These are phyloP conservation scores for Graphium sp. DNA, from an alignment of 2,329 filamentous ascomycete species.

Conservation along the genomic window DNA sequence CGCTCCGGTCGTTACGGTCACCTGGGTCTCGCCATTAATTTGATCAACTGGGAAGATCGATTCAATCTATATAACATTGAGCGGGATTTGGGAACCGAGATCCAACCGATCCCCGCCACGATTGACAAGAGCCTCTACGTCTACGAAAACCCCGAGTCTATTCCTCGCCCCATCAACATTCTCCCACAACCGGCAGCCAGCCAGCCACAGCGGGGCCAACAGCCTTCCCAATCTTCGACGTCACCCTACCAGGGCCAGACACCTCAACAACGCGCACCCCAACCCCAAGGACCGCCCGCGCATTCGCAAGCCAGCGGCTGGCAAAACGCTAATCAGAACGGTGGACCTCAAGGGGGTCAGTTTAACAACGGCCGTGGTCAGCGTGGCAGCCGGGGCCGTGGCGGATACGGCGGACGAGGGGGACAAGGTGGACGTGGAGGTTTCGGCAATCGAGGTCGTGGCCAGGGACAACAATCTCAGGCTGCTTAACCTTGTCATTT, in stretches of 20 bases:
- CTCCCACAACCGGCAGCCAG: slow-evolving; percentile 15
- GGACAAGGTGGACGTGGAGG: slow-evolving; percentile 11
- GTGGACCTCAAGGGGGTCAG: slow-evolving; percentile 10
- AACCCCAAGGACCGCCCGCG: slow-evolving; percentile 9
- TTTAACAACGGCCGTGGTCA: slow-evolving; percentile 15
- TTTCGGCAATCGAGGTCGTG: slow-evolving; percentile 8
- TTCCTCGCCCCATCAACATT: slow-evolving; percentile 61
- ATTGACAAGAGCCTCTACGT: slow-evolving; percentile 99
- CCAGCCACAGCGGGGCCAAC: slow-evolving; percentile 10
- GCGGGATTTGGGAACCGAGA: slow-evolving; percentile 91
- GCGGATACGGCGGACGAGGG: slow-evolving; percentile 11
- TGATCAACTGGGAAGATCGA: slow-evolving; percentile 98
- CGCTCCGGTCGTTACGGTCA: slow-evolving; percentile 95
- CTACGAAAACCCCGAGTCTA: slow-evolving; percentile 89
- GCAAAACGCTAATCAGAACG: slow-evolving; percentile 7
- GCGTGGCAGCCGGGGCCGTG: slow-evolving; percentile 11
- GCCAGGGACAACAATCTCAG: slow-evolving; percentile 2
- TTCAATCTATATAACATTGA: slow-evolving; percentile 99
- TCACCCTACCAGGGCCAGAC: slow-evolving; percentile 11
- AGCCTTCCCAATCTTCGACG: slow-evolving; percentile 9
- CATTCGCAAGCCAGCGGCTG: slow-evolving; percentile 11
- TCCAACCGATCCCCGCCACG: slow-evolving; percentile 80
- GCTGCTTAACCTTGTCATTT: background rate
- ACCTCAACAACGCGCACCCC: slow-evolving; percentile 11
- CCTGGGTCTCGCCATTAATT: slow-evolving; percentile 90